Conservation (phyloP, 1,284 basidiomycete genomes). For the Pseudozyma sp. region DNA sequence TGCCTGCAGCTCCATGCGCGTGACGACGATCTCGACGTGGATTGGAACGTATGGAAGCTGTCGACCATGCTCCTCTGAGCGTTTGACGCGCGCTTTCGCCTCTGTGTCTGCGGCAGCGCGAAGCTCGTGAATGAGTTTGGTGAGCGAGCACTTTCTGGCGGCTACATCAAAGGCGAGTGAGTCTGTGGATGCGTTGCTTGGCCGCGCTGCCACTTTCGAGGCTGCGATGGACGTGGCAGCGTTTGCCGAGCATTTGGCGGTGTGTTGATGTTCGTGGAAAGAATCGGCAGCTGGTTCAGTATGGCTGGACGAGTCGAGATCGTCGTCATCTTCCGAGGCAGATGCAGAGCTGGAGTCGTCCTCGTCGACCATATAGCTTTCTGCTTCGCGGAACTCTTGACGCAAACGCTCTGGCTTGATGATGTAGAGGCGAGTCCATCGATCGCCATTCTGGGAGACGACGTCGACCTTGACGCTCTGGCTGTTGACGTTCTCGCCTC, state of each 20-base stretch:
- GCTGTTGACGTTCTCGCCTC: slow-evolving; percentile 25
- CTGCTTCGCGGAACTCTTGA: slow-evolving; percentile 57
- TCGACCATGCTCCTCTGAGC: slow-evolving; percentile 24
- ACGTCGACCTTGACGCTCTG: slow-evolving; percentile 54
- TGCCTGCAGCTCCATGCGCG: slow-evolving; percentile 38
- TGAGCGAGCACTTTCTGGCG: slow-evolving; percentile 45
- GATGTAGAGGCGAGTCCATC: slow-evolving; percentile 52
- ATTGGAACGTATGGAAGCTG: slow-evolving; percentile 20
- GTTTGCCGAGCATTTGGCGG: slow-evolving; percentile 4
- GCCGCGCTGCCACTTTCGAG: too few relatives aligned
- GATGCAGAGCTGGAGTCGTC: slow-evolving; percentile 21
- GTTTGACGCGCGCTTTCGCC: slow-evolving; percentile 23
- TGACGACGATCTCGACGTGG: slow-evolving; percentile 46
- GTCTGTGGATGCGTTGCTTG: background rate
- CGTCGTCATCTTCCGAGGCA: slow-evolving; percentile 16
- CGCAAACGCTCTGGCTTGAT: slow-evolving; percentile 43
- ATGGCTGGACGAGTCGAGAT: slow-evolving; percentile 3
- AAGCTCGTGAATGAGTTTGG: slow-evolving; percentile 40
- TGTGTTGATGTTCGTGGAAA: slow-evolving; percentile 25
- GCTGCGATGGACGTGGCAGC: background rate
- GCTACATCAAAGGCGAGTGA: slow-evolving; percentile 40
- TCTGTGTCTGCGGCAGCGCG: slow-evolving; percentile 36
- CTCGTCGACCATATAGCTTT: slow-evolving; percentile 49
- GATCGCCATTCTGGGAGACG: slow-evolving; percentile 42
- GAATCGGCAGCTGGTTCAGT: slow-evolving; percentile 4